Evolutionary conservation across 2,329 filamentous ascomycete species (phyloP), one percentile per base, ranked within the genome.

Genomic region (Pseudocercospora pini-densiflorae): DNA sequence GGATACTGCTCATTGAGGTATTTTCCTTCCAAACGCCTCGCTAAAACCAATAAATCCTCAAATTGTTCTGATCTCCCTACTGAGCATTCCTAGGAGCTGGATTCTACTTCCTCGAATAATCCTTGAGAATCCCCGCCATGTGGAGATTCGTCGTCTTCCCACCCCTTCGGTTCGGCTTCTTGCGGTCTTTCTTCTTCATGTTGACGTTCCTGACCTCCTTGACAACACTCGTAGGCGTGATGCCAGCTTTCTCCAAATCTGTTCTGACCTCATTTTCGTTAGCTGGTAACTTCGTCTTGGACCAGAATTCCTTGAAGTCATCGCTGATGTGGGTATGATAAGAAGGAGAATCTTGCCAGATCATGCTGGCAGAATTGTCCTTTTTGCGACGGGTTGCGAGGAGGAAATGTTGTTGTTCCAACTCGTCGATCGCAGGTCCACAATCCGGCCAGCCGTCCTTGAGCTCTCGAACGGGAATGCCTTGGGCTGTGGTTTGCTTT

Each of bases 391-490:
- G 88, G 23, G 92, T 91, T 5, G 97, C 92, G 40, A 98, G 85
- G 54, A 98, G 85, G 78, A 90, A 90, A 75, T 94, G 90, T 77
- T 92, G 87, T 47, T 81, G 81, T 82, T 97, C 94, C 60, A 99
- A 85, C 72, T 87, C 84, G 69, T 91, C 87, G 77, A 99, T 91
- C 9, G 91, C 87, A 21, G 90, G 87, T 67, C 94, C 89, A 75
- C 93, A 96, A 73, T 90, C 90, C 24, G 90, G 89, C 95, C 95
- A 99, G 69, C 95, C 95, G 77, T 99, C 95, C 80, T 97, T 97
- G 68, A 99, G 86, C 74, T 97, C 93, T 78, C 93, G 93, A 69
- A 98, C 92, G 43, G 86, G 86, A 62, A 98, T 87, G 12, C 92
- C 93, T 70, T 90, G 89, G 1, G 92, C 92, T 66, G 93, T 93